phyloP scores from a whole-genome alignment of 768 basidiomycete species.

The Bullera alba region DNA sequence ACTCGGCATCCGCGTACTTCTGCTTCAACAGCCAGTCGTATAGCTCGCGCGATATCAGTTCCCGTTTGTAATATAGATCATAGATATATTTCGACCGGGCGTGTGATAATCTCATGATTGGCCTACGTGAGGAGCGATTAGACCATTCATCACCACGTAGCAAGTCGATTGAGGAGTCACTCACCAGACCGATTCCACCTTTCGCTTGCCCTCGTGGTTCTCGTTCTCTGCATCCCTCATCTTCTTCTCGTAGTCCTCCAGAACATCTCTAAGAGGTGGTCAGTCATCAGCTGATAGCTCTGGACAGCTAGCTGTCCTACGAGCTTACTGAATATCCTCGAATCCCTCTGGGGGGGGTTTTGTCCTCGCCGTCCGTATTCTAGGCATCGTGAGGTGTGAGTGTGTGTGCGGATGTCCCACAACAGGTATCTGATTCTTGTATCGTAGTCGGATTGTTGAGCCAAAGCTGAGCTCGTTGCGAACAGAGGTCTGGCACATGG shows the following conservation, averaged over 20 bases:
- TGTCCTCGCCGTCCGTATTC: constrained; percentile 83
- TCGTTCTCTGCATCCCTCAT: constrained; percentile 99
- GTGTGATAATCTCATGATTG: constrained; percentile 97
- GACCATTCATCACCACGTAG: neutral
- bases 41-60: constrained; percentile 79
- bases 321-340: constrained; percentile 67
- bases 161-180: no score
- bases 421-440: neutral
- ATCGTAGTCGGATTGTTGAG: no score
- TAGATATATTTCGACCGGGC: constrained; percentile 94
- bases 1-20: constrained; percentile 95
- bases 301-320: neutral
- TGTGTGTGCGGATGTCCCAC: neutral
- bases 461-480: no score
- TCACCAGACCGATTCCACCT: constrained; percentile 45
- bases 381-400: constrained; percentile 61
- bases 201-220: constrained; percentile 83
- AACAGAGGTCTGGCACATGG: no score
- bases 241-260: constrained; percentile 97
- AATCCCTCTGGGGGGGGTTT: constrained; percentile 92
- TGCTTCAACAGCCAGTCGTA: constrained; percentile 98
- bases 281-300: neutral
- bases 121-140: constrained; percentile 51
- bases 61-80: constrained; percentile 96
- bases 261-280: constrained; percentile 55